phyloP scores from a whole-genome alignment of 768 basidiomycete species.

The Mycena vitilis region DNA sequence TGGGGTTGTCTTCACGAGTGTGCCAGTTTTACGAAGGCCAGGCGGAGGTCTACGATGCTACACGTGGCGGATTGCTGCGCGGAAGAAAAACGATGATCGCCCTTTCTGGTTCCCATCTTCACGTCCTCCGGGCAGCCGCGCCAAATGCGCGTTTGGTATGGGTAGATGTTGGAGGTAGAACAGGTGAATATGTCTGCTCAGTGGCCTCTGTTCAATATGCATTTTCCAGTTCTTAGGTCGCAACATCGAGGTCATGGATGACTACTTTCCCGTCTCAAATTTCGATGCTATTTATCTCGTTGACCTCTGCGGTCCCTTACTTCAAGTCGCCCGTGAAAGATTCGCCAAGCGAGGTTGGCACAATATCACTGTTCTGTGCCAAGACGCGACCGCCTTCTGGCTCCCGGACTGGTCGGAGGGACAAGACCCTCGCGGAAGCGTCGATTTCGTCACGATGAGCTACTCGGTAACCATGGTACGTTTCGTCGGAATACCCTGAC shows the following conservation, averaged over 20 bases:
- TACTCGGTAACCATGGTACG: too few relatives aligned
- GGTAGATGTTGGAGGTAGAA: conserved; percentile 4
- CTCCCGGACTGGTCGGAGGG: too few relatives aligned
- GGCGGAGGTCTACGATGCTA: not conserved
- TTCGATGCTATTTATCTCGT: conserved; percentile 80
- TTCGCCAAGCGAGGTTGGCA: not conserved
- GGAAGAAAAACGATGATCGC: conserved; percentile 35
- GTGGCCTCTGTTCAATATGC: too few relatives aligned
- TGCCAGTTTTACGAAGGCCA: too few relatives aligned
- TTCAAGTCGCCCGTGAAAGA: conserved; percentile 1
- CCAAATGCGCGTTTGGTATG: conserved; percentile 38
- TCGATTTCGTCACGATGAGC: too few relatives aligned
- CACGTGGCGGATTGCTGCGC: conserved; percentile 1
- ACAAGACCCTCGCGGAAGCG: too few relatives aligned
- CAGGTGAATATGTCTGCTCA: too few relatives aligned
- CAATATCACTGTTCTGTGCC: too few relatives aligned
- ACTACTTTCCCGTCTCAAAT: conserved; percentile 62
- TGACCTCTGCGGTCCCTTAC: conserved; percentile 47
- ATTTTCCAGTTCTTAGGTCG: conserved; percentile 37
- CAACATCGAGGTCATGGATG: conserved; percentile 82
- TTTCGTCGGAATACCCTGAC: too few relatives aligned
- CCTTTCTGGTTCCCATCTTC: conserved; percentile 73
- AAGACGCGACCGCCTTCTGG: too few relatives aligned
- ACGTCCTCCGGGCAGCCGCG: conserved; percentile 53
- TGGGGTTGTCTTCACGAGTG: too few relatives aligned